Evolutionary conservation across 1,284 basidiomycete genomes (phyloP).

Genomic region (Hymenochaete sp.): DNA sequence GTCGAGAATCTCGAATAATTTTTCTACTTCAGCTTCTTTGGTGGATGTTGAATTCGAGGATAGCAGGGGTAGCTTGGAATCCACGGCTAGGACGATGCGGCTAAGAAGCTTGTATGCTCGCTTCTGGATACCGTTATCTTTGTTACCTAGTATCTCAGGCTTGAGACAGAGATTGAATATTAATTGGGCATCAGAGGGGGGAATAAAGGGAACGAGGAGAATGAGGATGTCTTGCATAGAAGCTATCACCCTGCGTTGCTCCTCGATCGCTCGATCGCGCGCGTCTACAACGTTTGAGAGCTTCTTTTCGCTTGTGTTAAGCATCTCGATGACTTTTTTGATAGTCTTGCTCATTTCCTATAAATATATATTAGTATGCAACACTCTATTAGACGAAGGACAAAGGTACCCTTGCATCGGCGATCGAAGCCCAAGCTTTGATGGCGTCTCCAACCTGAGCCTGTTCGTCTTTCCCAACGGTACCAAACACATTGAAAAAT

Average conservation of each 20-base stretch:
- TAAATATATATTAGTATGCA: slow-evolving; percentile 5
- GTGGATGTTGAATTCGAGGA: too few relatives aligned
- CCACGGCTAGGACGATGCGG: slow-evolving; percentile 58
- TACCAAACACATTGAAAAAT: slow-evolving; percentile 94
- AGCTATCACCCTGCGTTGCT: slow-evolving; percentile 50
- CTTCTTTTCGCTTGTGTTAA: slow-evolving; percentile 60
- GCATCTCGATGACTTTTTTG: slow-evolving; percentile 68
- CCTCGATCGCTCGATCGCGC: slow-evolving; percentile 29
- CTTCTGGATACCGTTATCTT: slow-evolving; percentile 90
- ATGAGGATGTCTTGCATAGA: slow-evolving; percentile 89
- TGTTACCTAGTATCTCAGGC: slow-evolving; percentile 54
- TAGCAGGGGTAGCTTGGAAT: too few relatives aligned
- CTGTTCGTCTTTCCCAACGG: slow-evolving; percentile 67
- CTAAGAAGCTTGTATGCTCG: slow-evolving; percentile 87
- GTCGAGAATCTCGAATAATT: too few relatives aligned
- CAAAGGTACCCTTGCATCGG: slow-evolving; percentile 54
- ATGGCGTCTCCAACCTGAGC: slow-evolving; percentile 87
- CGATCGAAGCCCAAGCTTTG: slow-evolving; percentile 77
- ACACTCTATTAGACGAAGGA: not conserved
- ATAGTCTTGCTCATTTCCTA: slow-evolving; percentile 78
- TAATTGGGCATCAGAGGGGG: slow-evolving; percentile 44
- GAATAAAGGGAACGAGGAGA: slow-evolving; percentile 76
- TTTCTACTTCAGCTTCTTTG: too few relatives aligned
- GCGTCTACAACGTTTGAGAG: slow-evolving; percentile 26
- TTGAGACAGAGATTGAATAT: slow-evolving; percentile 61